phyloP scores from a whole-genome alignment of 352 stramenopile genomes.

The Pythium monospermum region DNA sequence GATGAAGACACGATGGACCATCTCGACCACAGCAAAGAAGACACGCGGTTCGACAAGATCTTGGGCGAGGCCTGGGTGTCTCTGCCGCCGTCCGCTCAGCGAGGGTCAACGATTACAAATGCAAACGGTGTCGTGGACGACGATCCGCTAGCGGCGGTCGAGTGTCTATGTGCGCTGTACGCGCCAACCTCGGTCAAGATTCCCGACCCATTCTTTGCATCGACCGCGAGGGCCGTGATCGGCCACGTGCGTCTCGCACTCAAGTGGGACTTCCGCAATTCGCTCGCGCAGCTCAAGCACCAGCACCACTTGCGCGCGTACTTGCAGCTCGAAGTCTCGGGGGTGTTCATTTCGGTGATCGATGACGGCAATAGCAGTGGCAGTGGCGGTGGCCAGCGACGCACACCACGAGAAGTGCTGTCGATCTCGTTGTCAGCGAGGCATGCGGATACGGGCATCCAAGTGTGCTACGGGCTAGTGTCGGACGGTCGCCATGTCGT shows the following conservation, averaged over 20 bases:
- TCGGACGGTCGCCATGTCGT: slow-evolving; percentile 70
- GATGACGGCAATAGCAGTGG: slow-evolving; percentile 45
- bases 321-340: slow-evolving; percentile 68
- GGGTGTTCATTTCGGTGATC: slow-evolving; percentile 70
- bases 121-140: slow-evolving; percentile 18
- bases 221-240: slow-evolving; percentile 46
- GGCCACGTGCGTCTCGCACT: slow-evolving; percentile 67
- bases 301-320: slow-evolving; percentile 54
- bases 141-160: slow-evolving; percentile 8
- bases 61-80: slow-evolving; percentile 78
- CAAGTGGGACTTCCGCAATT: slow-evolving; percentile 77
- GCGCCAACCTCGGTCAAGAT: slow-evolving; percentile 24
- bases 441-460: slow-evolving; percentile 63
- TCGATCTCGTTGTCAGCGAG: slow-evolving; percentile 71
- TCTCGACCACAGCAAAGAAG: slow-evolving; percentile 81
- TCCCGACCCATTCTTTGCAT: slow-evolving; percentile 23
- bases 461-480: slow-evolving; percentile 69
- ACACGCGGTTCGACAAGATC: slow-evolving; percentile 72
- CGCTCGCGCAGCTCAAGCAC: slow-evolving; percentile 30
- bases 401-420: slow-evolving; percentile 55
- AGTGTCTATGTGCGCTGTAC: slow-evolving; percentile 71
- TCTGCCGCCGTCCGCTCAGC: slow-evolving; percentile 29
- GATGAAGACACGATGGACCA: slow-evolving; percentile 85
- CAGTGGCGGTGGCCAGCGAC: slow-evolving; percentile 4
- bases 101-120: not conserved